phyloP scores from a whole-genome alignment of 2,329 filamentous ascomycete genomes.

The Pseudocercospora crystallina region DNA sequence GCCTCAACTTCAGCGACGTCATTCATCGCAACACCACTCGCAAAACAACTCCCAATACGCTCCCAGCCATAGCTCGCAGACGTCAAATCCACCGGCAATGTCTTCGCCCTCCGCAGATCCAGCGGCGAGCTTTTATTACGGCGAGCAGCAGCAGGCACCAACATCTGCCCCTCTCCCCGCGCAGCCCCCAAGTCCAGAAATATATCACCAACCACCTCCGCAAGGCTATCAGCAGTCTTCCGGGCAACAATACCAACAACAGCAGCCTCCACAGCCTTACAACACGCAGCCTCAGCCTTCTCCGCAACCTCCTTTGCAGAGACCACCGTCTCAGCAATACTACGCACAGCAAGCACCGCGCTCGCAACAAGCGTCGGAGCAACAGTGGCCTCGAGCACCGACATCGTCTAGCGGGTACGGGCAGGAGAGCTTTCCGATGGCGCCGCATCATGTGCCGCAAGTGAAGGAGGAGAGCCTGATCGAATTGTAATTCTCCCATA shows the following conservation, averaged over 20 bases:
- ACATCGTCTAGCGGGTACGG: conserved; percentile 33
- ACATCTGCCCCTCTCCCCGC: conserved; percentile 13
- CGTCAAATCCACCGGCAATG: conserved; percentile 26
- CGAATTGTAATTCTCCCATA: conserved; percentile 10
- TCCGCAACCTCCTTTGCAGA: conserved; percentile 19
- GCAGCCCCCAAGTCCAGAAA: conserved; percentile 33
- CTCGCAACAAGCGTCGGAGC: conserved; percentile 15
- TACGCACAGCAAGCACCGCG: conserved; percentile 16
- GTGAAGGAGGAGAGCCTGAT: conserved; percentile 39
- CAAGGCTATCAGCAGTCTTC: conserved; percentile 23
- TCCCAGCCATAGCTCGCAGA: conserved; percentile 33
- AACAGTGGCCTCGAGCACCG: conserved; percentile 37
- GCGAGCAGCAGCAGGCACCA: conserved; percentile 29
- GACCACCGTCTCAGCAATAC: conserved; percentile 24
- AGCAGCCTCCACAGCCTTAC: conserved; percentile 17
- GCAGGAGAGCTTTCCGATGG: conserved; percentile 35
- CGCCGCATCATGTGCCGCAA: conserved; percentile 35
- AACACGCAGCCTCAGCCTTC: conserved; percentile 19
- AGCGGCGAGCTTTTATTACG: conserved; percentile 61
- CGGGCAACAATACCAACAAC: conserved; percentile 7
- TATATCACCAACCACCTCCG: conserved; percentile 37
- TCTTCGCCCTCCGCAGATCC: conserved; percentile 47
- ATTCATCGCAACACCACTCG: conserved; percentile 31
- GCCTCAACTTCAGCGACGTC: conserved; percentile 31
- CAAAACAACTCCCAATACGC: conserved; percentile 38